Evolutionary conservation across 2,329 filamentous ascomycete species (phyloP), one percentile per base, ranked within the genome.

Genomic region (Ophiostoma populinum): DNA sequence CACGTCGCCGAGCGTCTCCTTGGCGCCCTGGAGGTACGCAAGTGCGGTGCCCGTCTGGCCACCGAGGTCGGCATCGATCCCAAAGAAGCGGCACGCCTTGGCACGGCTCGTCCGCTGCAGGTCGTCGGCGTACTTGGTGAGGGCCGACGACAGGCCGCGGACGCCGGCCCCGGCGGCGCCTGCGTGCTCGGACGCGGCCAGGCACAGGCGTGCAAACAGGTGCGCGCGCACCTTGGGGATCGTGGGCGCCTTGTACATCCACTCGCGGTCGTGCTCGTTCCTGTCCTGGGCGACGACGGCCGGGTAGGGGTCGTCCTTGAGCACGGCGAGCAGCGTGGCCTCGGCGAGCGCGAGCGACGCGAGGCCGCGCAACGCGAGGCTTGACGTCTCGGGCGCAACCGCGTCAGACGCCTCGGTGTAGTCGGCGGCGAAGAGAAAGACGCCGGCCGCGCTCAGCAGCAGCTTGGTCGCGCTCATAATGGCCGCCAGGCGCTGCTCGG

Each of bases 301-400:
- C 1, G 87, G 79, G 49, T 94, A 95, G 0, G 87, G 85, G 49
- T 98, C 90, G 50, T 95, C 87, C 47, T 95, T 95, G 33, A 92
- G 55, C 1, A 95, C 83, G 1, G 83, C 83, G 1, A 94, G 68
- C 2, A 95, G 65, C 0, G 86, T 94, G 0, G 86, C 86, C 55
- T 94, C 87, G 2, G 86, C 83, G 21, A 90, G 63, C 1, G 82
- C 74, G 3, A 94, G 63, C 9, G 65, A 67, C 4, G 70, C 60
- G 37, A 80, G 63, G 1, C 65, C 70, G 35, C 65, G 61, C 12
- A 67, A 57, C 7, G 61, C 64, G 2, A 64, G 49, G 6, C 67
- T 62, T 2, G 63, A 49, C 15, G 75, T 59, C 47, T 76, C 70
- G 3, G 60, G 52, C 45, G 30, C 21, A 1, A 8, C 15, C 7